A percentile compares a stretch with the other conserved stretches of the same genome.
phyloP scores from a whole-genome alignment of 169 alveolate genomes.

The Neospora caninum region DNA sequence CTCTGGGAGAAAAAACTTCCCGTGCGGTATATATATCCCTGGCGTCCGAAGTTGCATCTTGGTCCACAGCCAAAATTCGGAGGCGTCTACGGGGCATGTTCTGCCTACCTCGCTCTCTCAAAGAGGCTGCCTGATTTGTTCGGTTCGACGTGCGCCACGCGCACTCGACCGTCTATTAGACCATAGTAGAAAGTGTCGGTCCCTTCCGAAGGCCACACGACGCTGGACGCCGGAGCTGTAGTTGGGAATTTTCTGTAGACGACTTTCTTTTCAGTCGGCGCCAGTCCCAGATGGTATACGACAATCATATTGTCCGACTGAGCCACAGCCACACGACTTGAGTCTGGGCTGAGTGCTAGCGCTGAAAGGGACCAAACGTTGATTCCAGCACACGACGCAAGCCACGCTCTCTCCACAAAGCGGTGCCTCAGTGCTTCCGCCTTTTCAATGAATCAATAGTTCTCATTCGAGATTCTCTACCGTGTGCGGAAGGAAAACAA shows the following conservation, averaged over 20 bases:
- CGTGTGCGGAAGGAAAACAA: too few relatives aligned
- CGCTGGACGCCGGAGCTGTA: constrained; percentile 88
- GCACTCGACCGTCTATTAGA: constrained; percentile 92
- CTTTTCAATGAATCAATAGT: too few relatives aligned
- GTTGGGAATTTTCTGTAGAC: constrained; percentile 91
- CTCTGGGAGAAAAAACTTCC: too few relatives aligned
- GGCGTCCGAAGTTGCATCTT: too few relatives aligned
- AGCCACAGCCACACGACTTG: constrained; percentile 89
- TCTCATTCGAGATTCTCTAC: too few relatives aligned
- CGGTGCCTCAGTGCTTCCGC: too few relatives aligned
- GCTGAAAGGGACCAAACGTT: constrained; percentile 58
- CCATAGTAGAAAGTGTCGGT: constrained; percentile 89
- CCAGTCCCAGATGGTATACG: constrained; percentile 89
- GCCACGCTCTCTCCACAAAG: too few relatives aligned
- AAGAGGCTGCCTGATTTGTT: constrained; percentile 78
- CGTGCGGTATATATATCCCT: too few relatives aligned
- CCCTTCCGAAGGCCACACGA: constrained; percentile 90
- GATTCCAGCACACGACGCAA: too few relatives aligned
- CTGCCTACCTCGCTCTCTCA: constrained; percentile 78
- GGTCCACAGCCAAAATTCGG: not conserved
- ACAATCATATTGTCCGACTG: constrained; percentile 89
- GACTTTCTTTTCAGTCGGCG: constrained; percentile 90
- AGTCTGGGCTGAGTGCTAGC: constrained; percentile 90
- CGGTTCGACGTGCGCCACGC: constrained; percentile 83
- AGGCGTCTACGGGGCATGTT: not conserved